These are phyloP conservation scores for Jatropha multifida DNA, from an alignment of 441 rosid species.

Conservation along the genomic window DNA sequence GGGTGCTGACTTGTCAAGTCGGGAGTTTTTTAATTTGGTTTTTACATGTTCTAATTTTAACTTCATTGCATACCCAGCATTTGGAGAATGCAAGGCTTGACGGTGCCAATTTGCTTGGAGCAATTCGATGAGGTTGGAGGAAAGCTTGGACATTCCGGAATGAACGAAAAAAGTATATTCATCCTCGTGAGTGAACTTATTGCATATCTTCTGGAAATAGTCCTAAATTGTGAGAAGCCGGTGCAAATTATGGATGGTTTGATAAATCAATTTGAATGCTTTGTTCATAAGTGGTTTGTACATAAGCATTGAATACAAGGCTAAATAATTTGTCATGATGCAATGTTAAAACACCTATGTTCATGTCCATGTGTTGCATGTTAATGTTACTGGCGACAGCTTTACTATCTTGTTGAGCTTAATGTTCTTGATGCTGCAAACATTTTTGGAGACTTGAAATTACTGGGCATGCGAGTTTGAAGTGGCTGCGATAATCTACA, in stretches of 20 bases:
- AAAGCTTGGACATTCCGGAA: background rate
- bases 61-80: conserved; percentile 40
- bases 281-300: background rate
- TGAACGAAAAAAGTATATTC: background rate
- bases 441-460: background rate
- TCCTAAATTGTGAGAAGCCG: background rate
- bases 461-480: no score
- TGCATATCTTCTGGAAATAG: background rate
- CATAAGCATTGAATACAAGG: background rate
- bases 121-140: conserved; percentile 53
- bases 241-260: background rate
- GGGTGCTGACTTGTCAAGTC: background rate
- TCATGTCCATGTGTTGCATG: conserved; percentile 9
- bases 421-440: background rate
- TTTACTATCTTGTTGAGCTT: background rate
- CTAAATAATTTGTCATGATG: no score
- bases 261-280: conserved; percentile 2
- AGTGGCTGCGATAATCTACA: background rate
- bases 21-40: background rate
- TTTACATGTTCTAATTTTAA: background rate
- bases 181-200: background rate
- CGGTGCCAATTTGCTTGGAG: conserved; percentile 82
- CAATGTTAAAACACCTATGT: no score
- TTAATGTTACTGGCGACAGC: background rate
- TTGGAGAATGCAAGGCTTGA: conserved; percentile 90